A percentile compares a stretch with the other conserved stretches of the same genome.
Evolutionary conservation across 1,139 yeast genomes (phyloP).

Genomic region (Pichia norvegensis): DNA sequence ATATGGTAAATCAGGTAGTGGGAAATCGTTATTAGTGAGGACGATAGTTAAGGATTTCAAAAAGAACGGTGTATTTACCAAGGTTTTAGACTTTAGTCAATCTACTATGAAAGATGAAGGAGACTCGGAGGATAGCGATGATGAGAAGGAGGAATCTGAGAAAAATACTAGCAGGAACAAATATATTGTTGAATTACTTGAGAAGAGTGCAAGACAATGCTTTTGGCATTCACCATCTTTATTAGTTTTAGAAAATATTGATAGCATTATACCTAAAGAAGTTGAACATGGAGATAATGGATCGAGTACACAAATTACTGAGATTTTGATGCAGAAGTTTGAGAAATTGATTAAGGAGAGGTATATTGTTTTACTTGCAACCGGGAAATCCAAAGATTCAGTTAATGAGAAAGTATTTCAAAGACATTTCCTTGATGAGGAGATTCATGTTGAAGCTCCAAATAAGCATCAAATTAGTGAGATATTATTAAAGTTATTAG

Average conservation of each 20-base stretch:
- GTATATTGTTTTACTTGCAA: slow-evolving; percentile 45
- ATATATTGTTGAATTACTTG: slow-evolving; percentile 42
- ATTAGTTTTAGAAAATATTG: slow-evolving; percentile 74
- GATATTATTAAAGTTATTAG: slow-evolving; percentile 43
- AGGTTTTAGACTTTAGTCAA: slow-evolving; percentile 13
- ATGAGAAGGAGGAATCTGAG: background rate
- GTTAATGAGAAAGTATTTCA: slow-evolving; percentile 55
- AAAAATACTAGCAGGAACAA: slow-evolving; percentile 49
- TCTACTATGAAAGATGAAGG: slow-evolving; percentile 44
- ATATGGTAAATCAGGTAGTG: slow-evolving; percentile 74
- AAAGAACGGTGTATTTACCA: slow-evolving; percentile 36
- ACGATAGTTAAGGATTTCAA: slow-evolving; percentile 35
- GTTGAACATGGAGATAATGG: slow-evolving; percentile 60
- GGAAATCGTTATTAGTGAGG: slow-evolving; percentile 55
- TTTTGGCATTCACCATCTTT: slow-evolving; percentile 79
- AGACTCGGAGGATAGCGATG: background rate
- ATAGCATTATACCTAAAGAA: slow-evolving; percentile 65
- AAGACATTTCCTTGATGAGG: slow-evolving; percentile 65
- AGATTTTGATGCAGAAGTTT: slow-evolving; percentile 32
- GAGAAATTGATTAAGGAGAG: slow-evolving; percentile 36
- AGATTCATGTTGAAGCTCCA: slow-evolving; percentile 60
- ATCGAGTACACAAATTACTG: slow-evolving; percentile 53
- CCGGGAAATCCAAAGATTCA: slow-evolving; percentile 58
- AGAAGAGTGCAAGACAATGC: slow-evolving; percentile 49
- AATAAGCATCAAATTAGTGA: slow-evolving; percentile 51